These are phyloP conservation scores for Candida alai DNA, from an alignment of 805 yeast species.

Conservation along the genomic window DNA sequence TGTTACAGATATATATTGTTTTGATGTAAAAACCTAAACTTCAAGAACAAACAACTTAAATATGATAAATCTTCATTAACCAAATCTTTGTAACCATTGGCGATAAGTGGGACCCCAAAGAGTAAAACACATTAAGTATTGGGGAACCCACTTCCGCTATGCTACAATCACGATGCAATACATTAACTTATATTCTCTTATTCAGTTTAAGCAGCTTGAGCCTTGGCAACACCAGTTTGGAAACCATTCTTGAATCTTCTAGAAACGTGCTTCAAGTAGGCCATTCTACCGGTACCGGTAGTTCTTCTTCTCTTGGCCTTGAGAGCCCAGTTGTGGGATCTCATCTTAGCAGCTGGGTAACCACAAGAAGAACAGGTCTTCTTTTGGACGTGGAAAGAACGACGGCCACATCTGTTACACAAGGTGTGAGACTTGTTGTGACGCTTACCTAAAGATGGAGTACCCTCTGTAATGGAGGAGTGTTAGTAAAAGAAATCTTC, in stretches of 20 bases:
- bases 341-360: slow-evolving; percentile 98
- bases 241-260: slow-evolving; percentile 99
- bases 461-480: slow-evolving; percentile 73
- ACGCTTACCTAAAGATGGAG: slow-evolving; percentile 99
- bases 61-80: too few species aligned
- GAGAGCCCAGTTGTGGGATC: slow-evolving; percentile 98
- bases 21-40: slow-evolving; percentile 9
- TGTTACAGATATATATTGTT: slow-evolving; percentile 9
- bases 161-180: slow-evolving; percentile 3
- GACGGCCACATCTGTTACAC: slow-evolving; percentile 98
- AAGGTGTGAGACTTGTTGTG: slow-evolving; percentile 99
- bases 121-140: too few species aligned
- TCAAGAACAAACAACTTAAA: slow-evolving; percentile 4
- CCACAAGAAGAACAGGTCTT: slow-evolving; percentile 98
- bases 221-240: slow-evolving; percentile 81
- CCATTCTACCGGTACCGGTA: slow-evolving; percentile 99
- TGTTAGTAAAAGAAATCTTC: too few species aligned
- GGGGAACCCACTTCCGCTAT: too few species aligned
- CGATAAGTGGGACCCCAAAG: too few species aligned
- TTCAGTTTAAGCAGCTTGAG: slow-evolving; percentile 56
- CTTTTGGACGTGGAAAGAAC: slow-evolving; percentile 99
- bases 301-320: slow-evolving; percentile 99
- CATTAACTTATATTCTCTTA: slow-evolving; percentile 5
- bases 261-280: slow-evolving; percentile 93
- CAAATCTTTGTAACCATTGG: too few species aligned